These are phyloP conservation scores for Oenanthe javanica DNA, from an alignment of 140 eudicot genomes.

Conservation along the genomic window DNA sequence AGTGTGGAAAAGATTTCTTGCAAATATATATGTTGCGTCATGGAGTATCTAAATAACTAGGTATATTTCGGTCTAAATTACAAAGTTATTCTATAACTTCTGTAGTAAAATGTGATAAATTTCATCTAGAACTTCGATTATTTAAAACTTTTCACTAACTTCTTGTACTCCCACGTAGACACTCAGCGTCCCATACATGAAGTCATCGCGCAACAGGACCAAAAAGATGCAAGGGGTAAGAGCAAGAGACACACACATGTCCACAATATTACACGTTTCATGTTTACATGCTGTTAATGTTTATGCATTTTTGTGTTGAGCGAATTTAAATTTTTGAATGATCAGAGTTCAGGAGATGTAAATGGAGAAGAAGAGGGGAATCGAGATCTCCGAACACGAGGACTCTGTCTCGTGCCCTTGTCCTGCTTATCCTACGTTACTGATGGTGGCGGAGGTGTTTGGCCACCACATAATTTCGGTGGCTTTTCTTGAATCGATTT, in stretches of 20 bases:
- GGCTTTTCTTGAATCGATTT: slow-evolving; percentile 16
- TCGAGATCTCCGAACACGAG: slow-evolving; percentile 71
- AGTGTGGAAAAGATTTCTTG: too few species aligned
- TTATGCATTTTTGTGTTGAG: not conserved
- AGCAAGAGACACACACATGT: not conserved
- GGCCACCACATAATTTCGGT: slow-evolving; percentile 54
- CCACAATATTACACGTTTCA: not conserved
- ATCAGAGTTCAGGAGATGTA: slow-evolving; percentile 27
- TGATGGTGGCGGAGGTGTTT: slow-evolving; percentile 64
- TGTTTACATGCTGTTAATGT: not conserved
- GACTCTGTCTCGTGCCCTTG: slow-evolving; percentile 84
- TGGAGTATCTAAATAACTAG: too few species aligned
- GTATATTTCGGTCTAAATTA: not conserved
- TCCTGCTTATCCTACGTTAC: slow-evolving; percentile 75
- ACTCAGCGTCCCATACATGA: slow-evolving; percentile 91
- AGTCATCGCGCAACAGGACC: slow-evolving; percentile 58
- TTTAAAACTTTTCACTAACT: not conserved
- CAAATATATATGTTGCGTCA: too few species aligned
- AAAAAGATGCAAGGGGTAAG: slow-evolving; percentile 60
- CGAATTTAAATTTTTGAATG: not conserved
- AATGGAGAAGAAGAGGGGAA: slow-evolving; percentile 33
- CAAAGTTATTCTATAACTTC: not conserved
- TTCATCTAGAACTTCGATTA: not conserved
- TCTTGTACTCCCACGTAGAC: slow-evolving; percentile 41
- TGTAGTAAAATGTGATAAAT: not conserved